Conservation (phyloP, 2,329 filamentous ascomycete species). For the Ambrosiella xylebori region DNA sequence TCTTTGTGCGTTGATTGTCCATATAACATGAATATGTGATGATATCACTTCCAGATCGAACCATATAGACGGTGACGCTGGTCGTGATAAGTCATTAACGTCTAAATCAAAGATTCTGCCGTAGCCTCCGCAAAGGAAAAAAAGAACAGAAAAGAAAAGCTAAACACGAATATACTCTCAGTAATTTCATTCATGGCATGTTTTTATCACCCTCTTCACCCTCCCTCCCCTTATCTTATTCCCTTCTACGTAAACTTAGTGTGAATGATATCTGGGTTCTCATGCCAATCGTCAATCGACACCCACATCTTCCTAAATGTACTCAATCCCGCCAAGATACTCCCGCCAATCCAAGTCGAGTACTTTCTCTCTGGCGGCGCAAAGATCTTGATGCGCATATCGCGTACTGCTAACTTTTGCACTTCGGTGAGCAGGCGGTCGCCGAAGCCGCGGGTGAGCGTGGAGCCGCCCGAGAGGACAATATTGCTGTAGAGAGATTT, state of each 20-base stretch:
- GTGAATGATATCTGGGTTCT: constrained; percentile 97
- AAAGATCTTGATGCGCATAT: constrained; percentile 99
- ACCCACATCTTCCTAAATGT: constrained; percentile 99
- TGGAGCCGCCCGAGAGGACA: constrained; percentile 88
- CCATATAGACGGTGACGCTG: no score
- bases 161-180: no score
- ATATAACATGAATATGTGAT: no score
- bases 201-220: neutral
- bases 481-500: constrained; percentile 94
- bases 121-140: no score
- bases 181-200: neutral
- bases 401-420: constrained; percentile 84
- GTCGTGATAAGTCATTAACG: no score
- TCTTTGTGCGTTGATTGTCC: no score
- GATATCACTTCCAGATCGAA: no score
- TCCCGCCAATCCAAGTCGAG: constrained; percentile 97
- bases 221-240: neutral
- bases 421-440: constrained; percentile 84
- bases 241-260: constrained; percentile 68
- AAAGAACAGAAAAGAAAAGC: no score
- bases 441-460: constrained; percentile 90
- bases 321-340: constrained; percentile 88
- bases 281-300: constrained; percentile 98
- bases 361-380: constrained; percentile 95
- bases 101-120: no score